Percentiles rank a stretch among this genome's conserved stretches.
Conservation (phyloP, 2,329 filamentous ascomycete genomes). For the Xylogone sp. region DNA sequence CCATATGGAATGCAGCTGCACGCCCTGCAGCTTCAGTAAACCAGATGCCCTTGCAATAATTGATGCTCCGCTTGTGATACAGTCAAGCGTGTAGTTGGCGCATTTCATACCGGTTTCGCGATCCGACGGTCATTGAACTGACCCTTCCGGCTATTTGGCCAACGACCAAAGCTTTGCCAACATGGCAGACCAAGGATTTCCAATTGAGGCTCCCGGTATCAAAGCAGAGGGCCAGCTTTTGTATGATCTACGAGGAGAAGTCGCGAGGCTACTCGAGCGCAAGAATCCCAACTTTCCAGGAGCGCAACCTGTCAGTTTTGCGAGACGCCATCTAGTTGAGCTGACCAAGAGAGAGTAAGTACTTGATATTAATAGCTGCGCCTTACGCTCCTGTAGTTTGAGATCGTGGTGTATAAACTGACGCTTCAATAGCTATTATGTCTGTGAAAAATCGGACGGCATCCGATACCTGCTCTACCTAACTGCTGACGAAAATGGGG, state of each 20-base stretch:
- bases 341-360: constrained; percentile 71
- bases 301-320: constrained; percentile 92
- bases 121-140: no score
- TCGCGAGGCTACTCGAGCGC: constrained; percentile 71
- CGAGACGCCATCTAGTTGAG: constrained; percentile 76
- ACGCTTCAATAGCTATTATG: constrained; percentile 65
- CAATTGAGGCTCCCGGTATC: constrained; percentile 58
- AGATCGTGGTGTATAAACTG: no score
- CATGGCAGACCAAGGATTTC: constrained; percentile 16
- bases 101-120: no score
- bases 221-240: constrained; percentile 61
- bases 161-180: background rate
- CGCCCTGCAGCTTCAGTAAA: no score
- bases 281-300: constrained; percentile 71
- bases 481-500: constrained; percentile 57
- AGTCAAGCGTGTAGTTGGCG: no score
- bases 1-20: no score
- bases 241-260: constrained; percentile 62
- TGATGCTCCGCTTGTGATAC: no score
- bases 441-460: constrained; percentile 97
- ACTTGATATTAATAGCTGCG: no score
- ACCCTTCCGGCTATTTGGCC: no score
- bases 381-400: no score
- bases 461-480: constrained; percentile 94
- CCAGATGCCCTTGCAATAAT: no score